Evolutionary conservation across 805 yeast species (phyloP), one percentile per base, ranked within the genome.

Genomic region (Tetrapisispora pingtungensis): DNA sequence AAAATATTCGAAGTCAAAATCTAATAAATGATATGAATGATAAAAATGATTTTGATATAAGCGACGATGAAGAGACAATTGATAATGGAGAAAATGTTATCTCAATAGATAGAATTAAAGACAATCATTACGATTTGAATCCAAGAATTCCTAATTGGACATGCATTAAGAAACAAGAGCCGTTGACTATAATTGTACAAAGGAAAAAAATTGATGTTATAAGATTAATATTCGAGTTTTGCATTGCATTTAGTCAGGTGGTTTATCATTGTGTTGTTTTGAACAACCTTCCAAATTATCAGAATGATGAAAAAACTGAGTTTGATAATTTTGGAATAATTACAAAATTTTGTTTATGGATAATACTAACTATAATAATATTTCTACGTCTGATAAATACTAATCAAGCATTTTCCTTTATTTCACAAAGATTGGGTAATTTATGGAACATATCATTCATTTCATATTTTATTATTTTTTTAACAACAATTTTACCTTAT

Each of bases 361-460:
- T 46, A 14, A 55, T 62, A 49, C 49, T 68, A 30, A 38, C 62
- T 3, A 7, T 54, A 0, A 46, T 60, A 10, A 64, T 63, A n/a
- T 43, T 57, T 1, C 41, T 65, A 24, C 59, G 72, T 53, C 49
- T 66, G 10, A 40, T 55, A 3, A 67, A 66, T 46, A 46, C 66
- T 30, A 66, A 67, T 42, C 62, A 67, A 48, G 45, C 55, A 7
- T 43, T 54, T 24, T 36, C 33, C 26, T 49, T 47, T 19, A 44
- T 60, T 10, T 49, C 51, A 47, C 40, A 60, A 56, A 45, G 61
- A 3, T 57, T 73, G 10, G 85, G 86, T 19, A 72, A 77, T 47
- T 58, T 82, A 39, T 84, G 88, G 85, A 69, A 67, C 24, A 76
- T 77, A 47, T 72, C 80, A 12, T 74, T 81, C 36, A 51, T 68